A percentile compares a stretch with the other conserved stretches of the same genome.
These are phyloP conservation scores for Pseudoturritis turrita DNA, from an alignment of 345 rosid species.

Conservation along the genomic window DNA sequence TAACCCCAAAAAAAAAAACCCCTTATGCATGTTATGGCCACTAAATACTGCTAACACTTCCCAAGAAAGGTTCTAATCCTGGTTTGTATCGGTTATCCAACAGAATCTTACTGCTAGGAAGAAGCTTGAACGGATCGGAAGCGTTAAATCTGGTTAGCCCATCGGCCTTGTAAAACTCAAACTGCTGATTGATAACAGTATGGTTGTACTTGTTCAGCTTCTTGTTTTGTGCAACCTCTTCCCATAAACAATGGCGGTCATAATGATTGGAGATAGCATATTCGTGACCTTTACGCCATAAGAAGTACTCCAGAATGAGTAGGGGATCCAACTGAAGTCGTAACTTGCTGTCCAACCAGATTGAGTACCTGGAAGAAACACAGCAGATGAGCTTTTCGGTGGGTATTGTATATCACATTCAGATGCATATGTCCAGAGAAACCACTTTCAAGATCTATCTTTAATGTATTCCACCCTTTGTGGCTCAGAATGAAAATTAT, in stretches of 20 bases:
- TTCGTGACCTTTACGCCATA: constrained; percentile 94
- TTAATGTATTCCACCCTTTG: background rate
- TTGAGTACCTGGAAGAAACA: constrained; percentile 67
- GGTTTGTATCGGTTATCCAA: background rate
- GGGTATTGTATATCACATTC: background rate
- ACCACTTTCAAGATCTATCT: background rate
- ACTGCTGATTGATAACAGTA: constrained; percentile 76
- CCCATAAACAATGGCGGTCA: constrained; percentile 94
- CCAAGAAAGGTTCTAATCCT: background rate
- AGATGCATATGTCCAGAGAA: background rate
- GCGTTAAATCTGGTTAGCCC: constrained; percentile 75
- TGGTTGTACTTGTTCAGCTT: constrained; percentile 93
- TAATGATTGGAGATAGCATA: constrained; percentile 95
- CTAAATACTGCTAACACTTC: background rate
- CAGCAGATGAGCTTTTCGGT: background rate
- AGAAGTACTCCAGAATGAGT: constrained; percentile 75
- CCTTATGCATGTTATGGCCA: background rate
- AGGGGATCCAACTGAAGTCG: constrained; percentile 88
- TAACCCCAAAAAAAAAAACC: too few species aligned
- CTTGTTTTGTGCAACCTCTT: constrained; percentile 94
- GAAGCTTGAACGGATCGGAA: constrained; percentile 79
- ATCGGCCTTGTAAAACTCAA: constrained; percentile 78
- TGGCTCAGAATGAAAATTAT: background rate
- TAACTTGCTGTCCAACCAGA: constrained; percentile 97
- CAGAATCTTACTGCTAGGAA: constrained; percentile 78